A percentile compares a stretch with the other conserved stretches of the same genome.
Evolutionary conservation across 2,329 filamentous ascomycete genomes (phyloP).

Genomic region (Aurifilum marmelostoma): DNA sequence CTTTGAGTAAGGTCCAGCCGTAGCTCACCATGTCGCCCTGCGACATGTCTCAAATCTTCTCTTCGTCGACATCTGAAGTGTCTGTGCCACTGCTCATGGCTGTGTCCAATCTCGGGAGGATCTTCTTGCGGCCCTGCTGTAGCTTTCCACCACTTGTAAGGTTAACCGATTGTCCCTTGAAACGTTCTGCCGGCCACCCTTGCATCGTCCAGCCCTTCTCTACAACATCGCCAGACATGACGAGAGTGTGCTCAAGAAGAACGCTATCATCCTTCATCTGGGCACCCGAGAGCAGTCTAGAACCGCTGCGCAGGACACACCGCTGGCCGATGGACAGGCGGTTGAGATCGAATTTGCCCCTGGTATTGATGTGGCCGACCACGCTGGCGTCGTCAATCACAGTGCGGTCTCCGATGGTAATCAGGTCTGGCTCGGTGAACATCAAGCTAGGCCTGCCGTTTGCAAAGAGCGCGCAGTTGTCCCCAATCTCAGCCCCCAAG

Average conservation of each 20-base stretch:
- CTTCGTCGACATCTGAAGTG: not conserved
- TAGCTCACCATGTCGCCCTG: not conserved
- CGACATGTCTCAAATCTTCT: not conserved
- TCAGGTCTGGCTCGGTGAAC: slow-evolving; percentile 61
- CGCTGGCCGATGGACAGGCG: slow-evolving; percentile 52
- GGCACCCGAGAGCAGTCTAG: slow-evolving; percentile 55
- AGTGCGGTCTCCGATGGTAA: slow-evolving; percentile 57
- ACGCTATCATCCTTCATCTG: slow-evolving; percentile 56
- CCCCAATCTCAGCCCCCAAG: slow-evolving; percentile 56
- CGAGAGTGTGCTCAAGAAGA: slow-evolving; percentile 59
- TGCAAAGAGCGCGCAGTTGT: slow-evolving; percentile 58
- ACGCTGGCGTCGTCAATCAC: slow-evolving; percentile 59
- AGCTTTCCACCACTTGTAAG: not conserved
- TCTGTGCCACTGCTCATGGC: slow-evolving; percentile 9
- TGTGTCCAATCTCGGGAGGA: not conserved
- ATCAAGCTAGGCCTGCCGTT: slow-evolving; percentile 55
- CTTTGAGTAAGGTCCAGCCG: not conserved
- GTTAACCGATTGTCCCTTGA: slow-evolving; percentile 33
- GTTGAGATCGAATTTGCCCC: slow-evolving; percentile 60
- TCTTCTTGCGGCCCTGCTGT: not conserved
- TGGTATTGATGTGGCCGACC: slow-evolving; percentile 59
- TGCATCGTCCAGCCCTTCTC: slow-evolving; percentile 55
- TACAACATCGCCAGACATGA: slow-evolving; percentile 60
- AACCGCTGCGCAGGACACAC: slow-evolving; percentile 56
- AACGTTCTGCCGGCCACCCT: slow-evolving; percentile 57